A percentile compares a stretch with the other conserved stretches of the same genome.
Conservation (phyloP, 2,329 filamentous ascomycete species). For the Macrophomina tecta region DNA sequence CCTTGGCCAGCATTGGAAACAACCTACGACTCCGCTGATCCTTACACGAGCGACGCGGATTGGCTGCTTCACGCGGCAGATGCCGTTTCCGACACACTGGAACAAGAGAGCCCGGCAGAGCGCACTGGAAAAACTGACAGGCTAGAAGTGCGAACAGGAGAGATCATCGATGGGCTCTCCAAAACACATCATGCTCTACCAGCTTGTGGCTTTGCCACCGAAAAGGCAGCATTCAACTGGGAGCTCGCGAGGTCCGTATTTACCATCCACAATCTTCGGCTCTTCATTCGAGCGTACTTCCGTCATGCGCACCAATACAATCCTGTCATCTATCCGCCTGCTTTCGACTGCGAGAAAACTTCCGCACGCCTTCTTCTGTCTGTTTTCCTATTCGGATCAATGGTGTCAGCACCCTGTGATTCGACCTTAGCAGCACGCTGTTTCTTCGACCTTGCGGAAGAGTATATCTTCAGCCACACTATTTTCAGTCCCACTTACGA, state of each 20-base stretch:
- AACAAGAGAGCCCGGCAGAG: neutral
- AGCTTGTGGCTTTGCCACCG: neutral
- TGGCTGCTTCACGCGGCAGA: neutral
- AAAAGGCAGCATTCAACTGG: neutral
- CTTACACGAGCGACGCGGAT: too few species aligned
- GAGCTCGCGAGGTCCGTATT: neutral
- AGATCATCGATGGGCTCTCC: neutral
- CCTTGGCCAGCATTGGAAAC: neutral
- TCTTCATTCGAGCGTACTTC: neutral
- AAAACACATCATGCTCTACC: neutral
- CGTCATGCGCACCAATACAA: neutral
- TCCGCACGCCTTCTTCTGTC: neutral
- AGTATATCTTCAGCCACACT: neutral
- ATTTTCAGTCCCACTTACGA: neutral
- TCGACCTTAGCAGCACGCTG: neutral
- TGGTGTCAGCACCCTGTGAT: neutral
- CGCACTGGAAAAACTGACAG: neutral
- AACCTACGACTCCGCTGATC: neutral
- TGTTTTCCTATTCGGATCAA: neutral
- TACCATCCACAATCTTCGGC: neutral
- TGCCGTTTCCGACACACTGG: neutral
- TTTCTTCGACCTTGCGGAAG: neutral
- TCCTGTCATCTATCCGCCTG: neutral
- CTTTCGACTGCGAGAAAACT: neutral
- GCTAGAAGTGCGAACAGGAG: neutral